Conservation (phyloP, 169 alveolate species). For the Babesia caballi region DNA sequence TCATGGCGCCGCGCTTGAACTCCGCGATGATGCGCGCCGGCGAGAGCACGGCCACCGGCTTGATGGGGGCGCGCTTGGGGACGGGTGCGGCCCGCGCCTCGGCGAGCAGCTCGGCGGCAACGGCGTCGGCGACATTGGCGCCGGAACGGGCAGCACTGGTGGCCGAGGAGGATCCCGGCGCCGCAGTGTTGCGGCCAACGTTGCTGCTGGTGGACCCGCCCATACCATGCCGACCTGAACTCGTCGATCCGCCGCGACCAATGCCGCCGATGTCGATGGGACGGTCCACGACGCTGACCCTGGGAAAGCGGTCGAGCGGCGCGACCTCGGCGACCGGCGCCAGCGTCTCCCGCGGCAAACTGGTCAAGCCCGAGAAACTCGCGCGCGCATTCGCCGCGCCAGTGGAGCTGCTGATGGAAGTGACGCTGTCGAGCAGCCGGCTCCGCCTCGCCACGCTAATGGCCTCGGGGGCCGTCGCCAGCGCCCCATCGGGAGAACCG, state of each 20-base stretch:
- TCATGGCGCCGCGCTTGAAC: constrained; percentile 40
- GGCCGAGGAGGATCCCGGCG: not conserved
- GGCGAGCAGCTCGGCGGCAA: not conserved
- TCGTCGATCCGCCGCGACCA: not conserved
- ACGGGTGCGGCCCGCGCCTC: not conserved
- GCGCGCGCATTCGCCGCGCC: not conserved
- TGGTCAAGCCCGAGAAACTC: not conserved
- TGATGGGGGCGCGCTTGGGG: constrained; percentile 9
- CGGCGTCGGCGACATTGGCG: not conserved
- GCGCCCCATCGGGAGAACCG: not conserved
- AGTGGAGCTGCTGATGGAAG: not conserved
- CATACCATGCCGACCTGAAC: not conserved
- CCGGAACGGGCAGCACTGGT: not conserved
- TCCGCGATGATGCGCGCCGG: constrained; percentile 54
- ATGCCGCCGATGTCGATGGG: constrained; percentile 3
- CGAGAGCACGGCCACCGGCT: constrained; percentile 39
- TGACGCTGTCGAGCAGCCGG: not conserved
- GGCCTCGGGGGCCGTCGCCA: not conserved
- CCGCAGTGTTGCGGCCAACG: not conserved
- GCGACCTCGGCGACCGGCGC: not conserved
- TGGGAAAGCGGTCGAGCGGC: not conserved
- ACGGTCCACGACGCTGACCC: constrained; percentile 4
- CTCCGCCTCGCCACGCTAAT: not conserved
- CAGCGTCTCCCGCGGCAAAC: not conserved
- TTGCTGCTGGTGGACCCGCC: not conserved